Base-by-base conservation (phyloP, 768 basidiomycete species). In the Podaxis sp. region DNA sequence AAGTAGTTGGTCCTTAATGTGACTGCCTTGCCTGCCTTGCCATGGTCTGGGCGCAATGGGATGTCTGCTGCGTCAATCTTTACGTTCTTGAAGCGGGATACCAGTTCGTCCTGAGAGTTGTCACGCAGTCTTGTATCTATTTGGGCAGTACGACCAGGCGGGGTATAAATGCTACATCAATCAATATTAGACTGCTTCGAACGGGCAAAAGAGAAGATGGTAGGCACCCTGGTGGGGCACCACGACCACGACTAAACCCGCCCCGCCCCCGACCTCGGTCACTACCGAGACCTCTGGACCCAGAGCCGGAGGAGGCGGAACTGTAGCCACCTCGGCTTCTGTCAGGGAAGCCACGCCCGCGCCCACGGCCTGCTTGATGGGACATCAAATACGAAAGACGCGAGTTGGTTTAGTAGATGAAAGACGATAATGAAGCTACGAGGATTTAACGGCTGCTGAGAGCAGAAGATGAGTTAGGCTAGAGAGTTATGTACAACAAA, bases 1-100 rank as follows among this genome's bases (percentile, higher is more conserved):
- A 90, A 90, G 76, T 86, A 89, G 67, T 91, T 92, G 52, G 88
- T 79, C 6, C 90, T 80, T 15, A 90, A 71, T 49, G 76, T 81
- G 68, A 86, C 78, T 9, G 71, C 44, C 40, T 64, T 77, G 9
- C 88, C 87, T 0, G 65, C 66, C 0, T 76, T 84, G 0, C 88
- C 87, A 65, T 81, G 88, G 15, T 79, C 84, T 6, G 86, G 85
- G 22, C 87, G 81, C 9, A 85, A 65, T 15, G 88, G 87, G 46
- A 93, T 72, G 13, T 82, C 77, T 44, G 74, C 72, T 6, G 68
- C 64, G 22, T 72, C 71, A 15, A 80, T 39, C 7, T 63, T 71
- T 55, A 81, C 67, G 2, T 64, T 61, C 30, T 72, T 72, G 64
- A 81, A 76, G 0, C 76, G 68, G 6, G 68, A 61, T 2, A 87